Base-by-base conservation (phyloP, 306 rosid species). In the Dryas drummondii region DNA sequence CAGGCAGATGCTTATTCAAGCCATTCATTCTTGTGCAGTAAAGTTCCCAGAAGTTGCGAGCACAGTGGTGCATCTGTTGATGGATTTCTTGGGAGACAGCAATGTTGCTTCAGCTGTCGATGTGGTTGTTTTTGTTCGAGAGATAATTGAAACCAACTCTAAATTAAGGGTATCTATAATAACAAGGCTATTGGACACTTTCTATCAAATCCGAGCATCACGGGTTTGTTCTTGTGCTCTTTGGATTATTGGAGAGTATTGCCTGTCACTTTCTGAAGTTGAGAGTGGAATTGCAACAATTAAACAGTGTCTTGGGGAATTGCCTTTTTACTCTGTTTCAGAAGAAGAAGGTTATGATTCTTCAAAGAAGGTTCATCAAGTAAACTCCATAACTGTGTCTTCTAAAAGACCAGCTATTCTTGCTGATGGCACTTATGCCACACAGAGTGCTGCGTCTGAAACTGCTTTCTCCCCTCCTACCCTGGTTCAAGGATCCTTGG, bases 31-130 rank as follows among this genome's bases (percentile, higher is more conserved):
- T 15, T 91, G 94, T 70, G 97, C 94, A 4, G 80, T 91, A 27
- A 91, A 91, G 89, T 91, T 89, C 82, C 97, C 97, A 0, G 92
- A 88, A 84, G 97, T 89, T 11, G 94, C 97, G 0, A 83, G 92
- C 81, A 86, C 94, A 7, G 97, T 91, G 63, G 97, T 91, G 60
- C 94, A 91, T 81, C 72, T 89, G 64, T 70, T 91, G 84, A 91
- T 91, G 97, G 97, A 91, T 75, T 91, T 91, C 87, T 83, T 91
- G 88, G 92, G 97, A 4, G 94, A 91, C 71, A 52, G 83, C 71
- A 91, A 88, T 85, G 94, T 86, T 16, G 90, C 94, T 68, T 91
- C 97, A 0, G 97, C 97, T 59, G 72, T 84, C 51, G 94, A 91
- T 80, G 97, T 91, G 15, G 83, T 84, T 80, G 85, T 91, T 57